Base-by-base conservation (phyloP, 768 basidiomycete species). In the Boletus barrowsii region DNA sequence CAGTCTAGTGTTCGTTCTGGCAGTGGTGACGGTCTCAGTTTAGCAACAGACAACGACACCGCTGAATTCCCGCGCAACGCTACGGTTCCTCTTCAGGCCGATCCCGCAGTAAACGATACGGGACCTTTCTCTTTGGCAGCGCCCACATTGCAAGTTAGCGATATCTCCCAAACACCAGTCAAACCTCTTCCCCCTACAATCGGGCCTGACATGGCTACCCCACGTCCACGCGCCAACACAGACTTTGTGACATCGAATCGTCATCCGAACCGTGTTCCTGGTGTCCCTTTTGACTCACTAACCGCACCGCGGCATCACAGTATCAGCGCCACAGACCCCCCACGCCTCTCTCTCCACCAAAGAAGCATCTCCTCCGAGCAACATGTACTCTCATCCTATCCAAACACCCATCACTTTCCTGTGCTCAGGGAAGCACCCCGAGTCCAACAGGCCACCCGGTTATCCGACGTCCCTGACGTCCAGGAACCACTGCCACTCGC, bases 1-100 rank as follows among this genome's bases (percentile, higher is more conserved):
- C 80, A 80, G 60, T 73, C 77, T 37, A 76, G 76, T 56, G 78
- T 79, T 37, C 80, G 81, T 40, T 73, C 76, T 42, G 80, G 77
- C 26, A 75, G 74, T 5, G 77, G 75, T 52, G 76, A 77, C 15
- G 75, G 72, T n/a, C 74, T 81, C 42, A 78, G 77, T 10, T 72
- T 80, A 53, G 44, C 47, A n/a, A 60, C 67, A 8, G 71, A 70
- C 22, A 48, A 63, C 47, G 41, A 22, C 15, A 59, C 71, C 30
- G 8, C 26, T 8, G 41, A 32, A 14, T 18, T 39, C 15, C 29
- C 18, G 2, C 51, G 3, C 3, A 35, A 30, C 10, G 18, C 39
- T 20, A 40, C 35, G 1, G 13, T 26, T 22, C 42, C 42, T 32
- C 45, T 18, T 11, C 59, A 41, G 8, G 7, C 29, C 8, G 29